phyloP scores from a whole-genome alignment of 2,329 filamentous ascomycete genomes.

The Zymoseptoria passerinii region DNA sequence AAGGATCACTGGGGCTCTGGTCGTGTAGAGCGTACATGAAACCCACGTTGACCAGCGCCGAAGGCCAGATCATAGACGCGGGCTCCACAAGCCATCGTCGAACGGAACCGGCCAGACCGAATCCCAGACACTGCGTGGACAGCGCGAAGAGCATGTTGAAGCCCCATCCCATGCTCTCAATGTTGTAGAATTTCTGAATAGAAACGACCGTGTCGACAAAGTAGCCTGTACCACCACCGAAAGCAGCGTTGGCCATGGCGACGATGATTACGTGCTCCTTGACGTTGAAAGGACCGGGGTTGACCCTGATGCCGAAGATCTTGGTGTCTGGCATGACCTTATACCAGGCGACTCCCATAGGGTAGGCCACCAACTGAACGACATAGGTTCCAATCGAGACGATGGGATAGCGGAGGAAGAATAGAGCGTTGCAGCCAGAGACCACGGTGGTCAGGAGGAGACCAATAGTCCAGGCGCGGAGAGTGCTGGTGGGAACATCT shows the following conservation, averaged over 20 bases:
- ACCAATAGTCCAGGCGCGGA: slow-evolving; percentile 57
- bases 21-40: slow-evolving; percentile 52
- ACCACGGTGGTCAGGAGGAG: slow-evolving; percentile 53
- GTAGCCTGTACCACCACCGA: slow-evolving; percentile 26
- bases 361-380: slow-evolving; percentile 73
- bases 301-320: slow-evolving; percentile 48
- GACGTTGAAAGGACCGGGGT: slow-evolving; percentile 42
- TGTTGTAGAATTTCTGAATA: slow-evolving; percentile 64
- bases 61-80: slow-evolving; percentile 86
- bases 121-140: slow-evolving; percentile 78
- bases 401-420: slow-evolving; percentile 81
- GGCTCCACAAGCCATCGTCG: slow-evolving; percentile 74
- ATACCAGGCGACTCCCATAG: slow-evolving; percentile 66
- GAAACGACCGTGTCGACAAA: slow-evolving; percentile 22
- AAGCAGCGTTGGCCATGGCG: slow-evolving; percentile 44
- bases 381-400: slow-evolving; percentile 84
- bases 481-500: slow-evolving; percentile 56
- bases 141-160: slow-evolving; percentile 82
- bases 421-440: slow-evolving; percentile 65
- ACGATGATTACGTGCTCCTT: slow-evolving; percentile 25
- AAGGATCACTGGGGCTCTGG: slow-evolving; percentile 33
- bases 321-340: slow-evolving; percentile 42
- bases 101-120: slow-evolving; percentile 75
- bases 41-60: slow-evolving; percentile 72
- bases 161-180: slow-evolving; percentile 53